Evolutionary conservation across 1,284 basidiomycete genomes (phyloP), one percentile per base, ranked within the genome.

Genomic region (Boletus coffeatus): DNA sequence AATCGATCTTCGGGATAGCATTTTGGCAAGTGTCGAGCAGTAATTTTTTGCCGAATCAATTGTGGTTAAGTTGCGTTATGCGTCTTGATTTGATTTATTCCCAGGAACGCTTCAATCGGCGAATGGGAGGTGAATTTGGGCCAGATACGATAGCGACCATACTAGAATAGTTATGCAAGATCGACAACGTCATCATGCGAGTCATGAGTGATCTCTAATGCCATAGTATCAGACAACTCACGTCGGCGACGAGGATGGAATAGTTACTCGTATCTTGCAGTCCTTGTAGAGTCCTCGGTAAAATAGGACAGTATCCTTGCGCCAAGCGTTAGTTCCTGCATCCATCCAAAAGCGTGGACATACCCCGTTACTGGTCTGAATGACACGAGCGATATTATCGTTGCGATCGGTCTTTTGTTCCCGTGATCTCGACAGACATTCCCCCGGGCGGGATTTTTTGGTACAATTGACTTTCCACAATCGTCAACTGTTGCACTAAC

Each of bases 111-210:
- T 95, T 94, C 66, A 99, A 78, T 10, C 97, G 86, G 66, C 93
- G 86, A 66, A 99, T 95, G 5, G 95, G 94, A 37, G 95, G 92
- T 8, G 93, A 95, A 70, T 98, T 98, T 60, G 99, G 81, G 2
- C 95, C 97, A 4, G 95, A 96, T 10, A 97, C 88, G 62, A 99
- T 94, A 36, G 96, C 94, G 71, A 94, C 94, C 87, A 98, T 92
- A 13, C 91, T 92, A 13, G 95, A 96, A 77, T 94, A 99, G 76
- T 99, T 99, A 73, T 96, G 92, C 67, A 99, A 16, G 79, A 76
- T 57, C 94, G 88, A 77, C 96, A 99, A 56, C 92, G 90, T 25
- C 94, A 57, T 59, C 59, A 58, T 29, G 34, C 18, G 25, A 43
- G 25, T 67, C 48, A 63, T 60, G 9, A 10, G 11, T 55, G 50